A percentile compares a stretch with the other conserved stretches of the same genome.
Conservation (phyloP, 352 stramenopile species). For the Globisporangium radiosum region DNA sequence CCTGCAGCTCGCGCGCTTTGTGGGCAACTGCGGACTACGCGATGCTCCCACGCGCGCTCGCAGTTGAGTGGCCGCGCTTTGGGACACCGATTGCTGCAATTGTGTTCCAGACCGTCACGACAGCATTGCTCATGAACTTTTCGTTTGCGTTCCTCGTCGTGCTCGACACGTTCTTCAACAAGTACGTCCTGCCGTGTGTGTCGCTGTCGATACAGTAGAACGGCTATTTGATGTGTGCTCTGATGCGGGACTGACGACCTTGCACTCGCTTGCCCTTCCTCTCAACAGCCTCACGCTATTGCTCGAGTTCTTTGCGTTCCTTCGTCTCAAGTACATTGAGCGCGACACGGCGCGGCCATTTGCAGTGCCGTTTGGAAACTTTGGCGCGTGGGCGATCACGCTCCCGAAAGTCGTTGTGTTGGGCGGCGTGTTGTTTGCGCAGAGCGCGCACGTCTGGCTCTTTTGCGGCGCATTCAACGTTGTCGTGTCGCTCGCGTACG, state of each 20-base stretch:
- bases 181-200: conserved; percentile 31
- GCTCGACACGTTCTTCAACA: conserved; percentile 86
- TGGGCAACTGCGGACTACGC: conserved; percentile 82
- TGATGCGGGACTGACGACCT: no score
- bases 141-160: conserved; percentile 80
- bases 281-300: conserved; percentile 51
- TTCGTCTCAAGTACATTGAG: conserved; percentile 79
- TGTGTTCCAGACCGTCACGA: conserved; percentile 70
- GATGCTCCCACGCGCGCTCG: conserved; percentile 65
- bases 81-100: conserved; percentile 73
- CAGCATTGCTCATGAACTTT: conserved; percentile 78
- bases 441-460: conserved; percentile 59
- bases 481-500: conserved; percentile 39
- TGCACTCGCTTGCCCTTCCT: no score
- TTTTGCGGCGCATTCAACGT: conserved; percentile 72
- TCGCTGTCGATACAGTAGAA: no score
- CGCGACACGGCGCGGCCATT: conserved; percentile 70
- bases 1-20: conserved; percentile 70
- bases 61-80: conserved; percentile 67
- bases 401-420: conserved; percentile 79
- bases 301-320: conserved; percentile 80
- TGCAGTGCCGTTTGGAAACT: conserved; percentile 59
- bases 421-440: conserved; percentile 59
- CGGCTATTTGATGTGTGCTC: no score
- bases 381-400: conserved; percentile 70